A percentile compares a stretch with the other conserved stretches of the same genome.
Conservation (phyloP, 345 rosid species). For the Gossypium thurberi region DNA sequence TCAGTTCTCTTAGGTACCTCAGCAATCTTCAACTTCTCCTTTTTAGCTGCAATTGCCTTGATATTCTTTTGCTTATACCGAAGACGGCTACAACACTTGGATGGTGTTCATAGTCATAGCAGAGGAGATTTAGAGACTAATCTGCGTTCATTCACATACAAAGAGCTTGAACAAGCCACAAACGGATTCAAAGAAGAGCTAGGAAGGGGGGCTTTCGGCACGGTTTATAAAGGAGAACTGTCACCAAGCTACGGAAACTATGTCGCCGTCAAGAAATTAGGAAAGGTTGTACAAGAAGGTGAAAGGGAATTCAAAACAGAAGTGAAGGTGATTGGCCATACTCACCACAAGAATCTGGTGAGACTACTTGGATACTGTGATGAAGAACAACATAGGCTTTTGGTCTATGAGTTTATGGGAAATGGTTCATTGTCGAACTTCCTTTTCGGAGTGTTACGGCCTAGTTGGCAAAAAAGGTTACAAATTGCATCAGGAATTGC, state of each 20-base stretch:
- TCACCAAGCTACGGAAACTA: neutral
- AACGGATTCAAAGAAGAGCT: slow-evolving; percentile 17
- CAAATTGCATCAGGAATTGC: slow-evolving; percentile 35
- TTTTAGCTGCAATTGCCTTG: neutral
- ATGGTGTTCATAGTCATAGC: neutral
- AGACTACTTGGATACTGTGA: slow-evolving; percentile 41
- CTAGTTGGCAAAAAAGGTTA: neutral
- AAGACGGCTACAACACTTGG: neutral
- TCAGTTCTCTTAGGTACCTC: slow-evolving; percentile 25
- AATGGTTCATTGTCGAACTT: neutral
- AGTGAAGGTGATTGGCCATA: slow-evolving; percentile 36
- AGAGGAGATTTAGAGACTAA: slow-evolving; percentile 15
- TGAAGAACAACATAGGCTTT: slow-evolving; percentile 32
- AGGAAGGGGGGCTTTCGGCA: slow-evolving; percentile 24
- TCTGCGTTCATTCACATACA: slow-evolving; percentile 14
- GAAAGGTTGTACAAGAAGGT: slow-evolving; percentile 29
- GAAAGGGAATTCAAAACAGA: slow-evolving; percentile 46
- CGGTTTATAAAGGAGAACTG: slow-evolving; percentile 23
- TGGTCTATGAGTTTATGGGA: slow-evolving; percentile 40
- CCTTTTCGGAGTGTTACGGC: neutral
- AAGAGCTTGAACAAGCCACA: slow-evolving; percentile 25
- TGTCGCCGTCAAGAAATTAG: slow-evolving; percentile 41
- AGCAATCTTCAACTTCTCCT: slow-evolving; percentile 12
- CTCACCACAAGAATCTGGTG: slow-evolving; percentile 42
- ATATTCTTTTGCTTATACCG: slow-evolving; percentile 12